phyloP scores from a whole-genome alignment of 345 rosid species.

The Salix exigua region DNA sequence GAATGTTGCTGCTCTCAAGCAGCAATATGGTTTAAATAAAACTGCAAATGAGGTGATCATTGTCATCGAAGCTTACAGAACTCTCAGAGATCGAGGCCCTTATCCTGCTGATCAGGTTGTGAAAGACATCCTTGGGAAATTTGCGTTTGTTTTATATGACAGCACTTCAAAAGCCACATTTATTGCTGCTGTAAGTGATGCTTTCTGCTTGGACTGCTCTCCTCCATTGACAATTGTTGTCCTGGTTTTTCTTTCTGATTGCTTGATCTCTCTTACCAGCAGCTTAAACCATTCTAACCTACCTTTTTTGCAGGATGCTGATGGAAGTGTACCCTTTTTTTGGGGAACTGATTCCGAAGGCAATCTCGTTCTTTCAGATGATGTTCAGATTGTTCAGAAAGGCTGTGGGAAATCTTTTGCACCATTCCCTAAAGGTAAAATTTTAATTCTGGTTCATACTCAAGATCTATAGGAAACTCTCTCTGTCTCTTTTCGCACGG shows the following conservation, averaged over 20 bases:
- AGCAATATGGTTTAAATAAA: conserved; percentile 88
- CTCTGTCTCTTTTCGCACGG: neutral
- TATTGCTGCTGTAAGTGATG: conserved; percentile 64
- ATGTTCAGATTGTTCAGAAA: conserved; percentile 59
- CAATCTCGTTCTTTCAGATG: conserved; percentile 71
- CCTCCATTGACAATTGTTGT: neutral
- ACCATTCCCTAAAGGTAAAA: conserved; percentile 87
- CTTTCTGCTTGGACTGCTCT: neutral
- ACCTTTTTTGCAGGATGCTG: conserved; percentile 56
- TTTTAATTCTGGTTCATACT: neutral
- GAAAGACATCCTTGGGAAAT: conserved; percentile 74
- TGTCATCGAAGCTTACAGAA: conserved; percentile 83
- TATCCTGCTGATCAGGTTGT: conserved; percentile 94
- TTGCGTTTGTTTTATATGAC: conserved; percentile 71
- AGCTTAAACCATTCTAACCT: neutral
- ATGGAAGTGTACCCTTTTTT: conserved; percentile 77
- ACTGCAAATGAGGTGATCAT: conserved; percentile 85
- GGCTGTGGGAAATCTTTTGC: conserved; percentile 93
- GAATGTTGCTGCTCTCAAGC: conserved; percentile 77
- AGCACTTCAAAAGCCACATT: conserved; percentile 55
- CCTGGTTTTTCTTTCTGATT: neutral
- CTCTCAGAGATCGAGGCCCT: conserved; percentile 94
- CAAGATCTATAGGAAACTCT: neutral
- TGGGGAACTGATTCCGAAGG: conserved; percentile 91
- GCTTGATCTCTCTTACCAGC: neutral